Percentiles rank a stretch among this genome's conserved stretches.
These are phyloP conservation scores for Citeromyces nyonsensis DNA, from an alignment of 805 yeast species.

Conservation along the genomic window DNA sequence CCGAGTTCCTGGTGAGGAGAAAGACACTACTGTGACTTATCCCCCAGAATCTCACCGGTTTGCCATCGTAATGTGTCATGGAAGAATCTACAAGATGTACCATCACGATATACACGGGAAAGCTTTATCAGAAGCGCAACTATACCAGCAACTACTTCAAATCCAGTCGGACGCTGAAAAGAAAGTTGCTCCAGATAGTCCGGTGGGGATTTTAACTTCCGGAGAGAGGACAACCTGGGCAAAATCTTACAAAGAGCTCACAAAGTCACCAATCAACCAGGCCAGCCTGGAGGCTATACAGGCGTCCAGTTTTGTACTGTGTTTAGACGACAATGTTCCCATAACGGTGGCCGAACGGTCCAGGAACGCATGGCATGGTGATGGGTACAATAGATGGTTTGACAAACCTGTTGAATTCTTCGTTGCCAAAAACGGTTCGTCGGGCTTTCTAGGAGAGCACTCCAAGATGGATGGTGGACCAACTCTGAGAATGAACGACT, in stretches of 20 bases:
- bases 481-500: conserved; percentile 76
- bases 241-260: conserved; percentile 38
- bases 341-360: conserved; percentile 73
- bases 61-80: conserved; percentile 58
- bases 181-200: conserved; percentile 16
- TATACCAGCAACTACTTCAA: conserved; percentile 41
- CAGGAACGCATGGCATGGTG: conserved; percentile 87
- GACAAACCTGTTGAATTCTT: conserved; percentile 87
- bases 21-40: conserved; percentile 42
- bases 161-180: conserved; percentile 18
- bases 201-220: conserved; percentile 70
- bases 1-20: conserved; percentile 55
- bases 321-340: conserved; percentile 64
- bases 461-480: conserved; percentile 98
- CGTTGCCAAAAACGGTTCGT: conserved; percentile 66
- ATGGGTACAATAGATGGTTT: conserved; percentile 78
- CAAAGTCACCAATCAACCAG: conserved; percentile 43
- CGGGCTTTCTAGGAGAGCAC: conserved; percentile 94
- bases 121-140: conserved; percentile 26
- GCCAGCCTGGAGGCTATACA: conserved; percentile 52
- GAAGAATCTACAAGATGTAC: conserved; percentile 65
- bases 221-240: conserved; percentile 79
- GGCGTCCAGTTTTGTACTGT: conserved; percentile 65
- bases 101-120: conserved; percentile 34
- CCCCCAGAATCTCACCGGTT: conserved; percentile 38